Percentiles rank a stretch among this genome's conserved stretches.
Conservation (phyloP, 1,284 basidiomycete genomes). For the Tausonia pullulans region DNA sequence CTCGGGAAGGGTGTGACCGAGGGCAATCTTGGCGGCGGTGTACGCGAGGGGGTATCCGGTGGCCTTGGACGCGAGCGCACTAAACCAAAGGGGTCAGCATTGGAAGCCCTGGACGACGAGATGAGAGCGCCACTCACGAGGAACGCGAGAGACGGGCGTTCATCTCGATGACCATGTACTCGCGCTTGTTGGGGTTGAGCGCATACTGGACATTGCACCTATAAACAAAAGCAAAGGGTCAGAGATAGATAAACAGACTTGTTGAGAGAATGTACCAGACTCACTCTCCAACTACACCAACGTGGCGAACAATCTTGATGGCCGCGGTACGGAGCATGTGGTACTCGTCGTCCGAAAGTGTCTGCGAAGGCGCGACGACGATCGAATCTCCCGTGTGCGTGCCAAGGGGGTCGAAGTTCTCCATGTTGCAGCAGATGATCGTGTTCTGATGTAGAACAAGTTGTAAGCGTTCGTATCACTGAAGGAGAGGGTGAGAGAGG, state of each 20-base stretch:
- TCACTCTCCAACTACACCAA: constrained; percentile 93
- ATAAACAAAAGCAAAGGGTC: neutral
- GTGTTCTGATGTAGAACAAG: constrained; percentile 49
- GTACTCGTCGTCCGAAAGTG: constrained; percentile 93
- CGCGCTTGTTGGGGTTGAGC: constrained; percentile 78
- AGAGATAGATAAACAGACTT: neutral
- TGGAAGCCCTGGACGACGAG: constrained; percentile 24
- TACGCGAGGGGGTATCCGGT: constrained; percentile 99
- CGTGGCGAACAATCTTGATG: constrained; percentile 92
- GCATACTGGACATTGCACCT: constrained; percentile 88
- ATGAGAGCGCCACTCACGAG: constrained; percentile 31
- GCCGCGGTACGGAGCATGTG: constrained; percentile 98
- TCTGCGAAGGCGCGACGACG: constrained; percentile 97
- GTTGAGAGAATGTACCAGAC: neutral
- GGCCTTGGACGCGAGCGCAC: constrained; percentile 94
- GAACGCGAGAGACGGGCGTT: constrained; percentile 69
- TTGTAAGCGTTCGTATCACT: constrained; percentile 17
- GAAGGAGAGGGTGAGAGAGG: neutral
- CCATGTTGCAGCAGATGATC: constrained; percentile 91
- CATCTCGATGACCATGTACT: constrained; percentile 98
- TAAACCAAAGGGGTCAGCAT: constrained; percentile 55
- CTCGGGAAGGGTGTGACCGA: constrained; percentile 95
- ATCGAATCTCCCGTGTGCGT: constrained; percentile 99
- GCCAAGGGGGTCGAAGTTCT: constrained; percentile 98
- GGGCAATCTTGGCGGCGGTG: constrained; percentile 98